Evolutionary conservation across 2,329 filamentous ascomycete genomes (phyloP), one percentile per base, ranked within the genome.

Genomic region (Xylaria hypoxylon): DNA sequence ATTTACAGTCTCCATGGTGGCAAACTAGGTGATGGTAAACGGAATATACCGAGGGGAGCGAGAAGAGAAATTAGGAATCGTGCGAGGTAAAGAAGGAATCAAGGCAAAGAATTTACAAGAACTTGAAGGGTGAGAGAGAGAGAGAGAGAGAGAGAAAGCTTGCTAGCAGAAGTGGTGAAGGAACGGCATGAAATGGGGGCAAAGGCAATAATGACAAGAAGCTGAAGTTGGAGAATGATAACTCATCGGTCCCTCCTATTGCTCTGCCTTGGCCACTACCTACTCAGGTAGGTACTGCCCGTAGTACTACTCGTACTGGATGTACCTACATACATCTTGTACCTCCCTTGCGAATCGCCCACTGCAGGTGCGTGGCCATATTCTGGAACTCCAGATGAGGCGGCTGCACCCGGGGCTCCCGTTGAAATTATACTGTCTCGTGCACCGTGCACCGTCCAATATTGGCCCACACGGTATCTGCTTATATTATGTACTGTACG

Each of bases 321-420:
- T n/a, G n/a, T n/a, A n/a, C n/a, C n/a, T n/a, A n/a, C n/a, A n/a
- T n/a, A n/a, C 28, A 31, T 31, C 28, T 31, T 22, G 24, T 26
- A 59, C 44, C 28, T 40, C 33, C 55, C 44, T 60, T 57, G 38
- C 31, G 22, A 65, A 45, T 60, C 44, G 26, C 57, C 51, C 45
- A 56, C 24, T 44, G 35, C 28, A 15, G 35, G 35, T 15, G 35
- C 10, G 35, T 38, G 35, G 11, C 35, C 35, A 38, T 38, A 33
- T 33, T 10, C 35, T 38, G 48, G 48, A 26, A 40, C 45, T 52
- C 52, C 42, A 55, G 58, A 40, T 47, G 58, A 56, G 63, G 59
- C 63, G 63, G 58, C 59, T 62, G 59, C 53, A 62, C 53, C 64
- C 52, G 64, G 61, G 45, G n/a, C 45, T 47, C 35, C 28, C 19